Evolutionary conservation across 2,329 filamentous ascomycete genomes (phyloP).

Genomic region (Neophaeococcomyces mojaviensis): DNA sequence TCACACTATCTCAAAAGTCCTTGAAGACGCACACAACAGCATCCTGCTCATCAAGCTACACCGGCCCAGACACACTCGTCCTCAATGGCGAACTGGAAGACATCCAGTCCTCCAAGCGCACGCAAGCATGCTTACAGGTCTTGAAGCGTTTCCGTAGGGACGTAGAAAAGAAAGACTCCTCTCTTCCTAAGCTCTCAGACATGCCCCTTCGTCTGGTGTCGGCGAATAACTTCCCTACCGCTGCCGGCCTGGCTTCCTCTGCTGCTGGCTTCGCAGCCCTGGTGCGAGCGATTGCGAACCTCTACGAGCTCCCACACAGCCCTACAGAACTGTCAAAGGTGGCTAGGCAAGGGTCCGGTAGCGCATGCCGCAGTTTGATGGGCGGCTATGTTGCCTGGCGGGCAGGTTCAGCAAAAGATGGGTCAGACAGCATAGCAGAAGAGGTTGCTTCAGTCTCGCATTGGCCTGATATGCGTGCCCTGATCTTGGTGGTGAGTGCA

Average conservation of each 20-base stretch:
- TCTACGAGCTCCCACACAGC: slow-evolving; percentile 76
- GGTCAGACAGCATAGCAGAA: slow-evolving; percentile 78
- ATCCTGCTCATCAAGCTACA: slow-evolving; percentile 71
- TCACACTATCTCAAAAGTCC: slow-evolving; percentile 89
- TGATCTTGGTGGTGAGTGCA: slow-evolving; percentile 84
- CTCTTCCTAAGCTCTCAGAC: slow-evolving; percentile 72
- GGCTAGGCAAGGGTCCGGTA: slow-evolving; percentile 88
- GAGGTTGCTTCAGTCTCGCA: slow-evolving; percentile 81
- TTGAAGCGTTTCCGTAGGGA: slow-evolving; percentile 68
- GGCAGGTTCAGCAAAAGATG: slow-evolving; percentile 50
- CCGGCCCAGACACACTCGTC: slow-evolving; percentile 59
- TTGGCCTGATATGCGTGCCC: slow-evolving; percentile 91
- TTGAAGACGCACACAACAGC: slow-evolving; percentile 94
- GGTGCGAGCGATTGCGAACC: slow-evolving; percentile 75
- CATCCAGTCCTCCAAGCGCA: slow-evolving; percentile 70
- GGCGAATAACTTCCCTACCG: slow-evolving; percentile 98
- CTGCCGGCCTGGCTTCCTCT: slow-evolving; percentile 65
- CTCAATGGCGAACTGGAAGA: slow-evolving; percentile 80
- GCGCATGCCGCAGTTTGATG: slow-evolving; percentile 86
- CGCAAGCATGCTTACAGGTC: slow-evolving; percentile 88
- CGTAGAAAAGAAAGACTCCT: slow-evolving; percentile 64
- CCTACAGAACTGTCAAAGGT: slow-evolving; percentile 80
- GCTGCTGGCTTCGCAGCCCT: slow-evolving; percentile 52
- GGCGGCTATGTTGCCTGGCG: slow-evolving; percentile 44
- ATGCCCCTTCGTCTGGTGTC: slow-evolving; percentile 79